phyloP scores from a whole-genome alignment of 2,329 filamentous ascomycete genomes.

The Xylariales sp. region DNA sequence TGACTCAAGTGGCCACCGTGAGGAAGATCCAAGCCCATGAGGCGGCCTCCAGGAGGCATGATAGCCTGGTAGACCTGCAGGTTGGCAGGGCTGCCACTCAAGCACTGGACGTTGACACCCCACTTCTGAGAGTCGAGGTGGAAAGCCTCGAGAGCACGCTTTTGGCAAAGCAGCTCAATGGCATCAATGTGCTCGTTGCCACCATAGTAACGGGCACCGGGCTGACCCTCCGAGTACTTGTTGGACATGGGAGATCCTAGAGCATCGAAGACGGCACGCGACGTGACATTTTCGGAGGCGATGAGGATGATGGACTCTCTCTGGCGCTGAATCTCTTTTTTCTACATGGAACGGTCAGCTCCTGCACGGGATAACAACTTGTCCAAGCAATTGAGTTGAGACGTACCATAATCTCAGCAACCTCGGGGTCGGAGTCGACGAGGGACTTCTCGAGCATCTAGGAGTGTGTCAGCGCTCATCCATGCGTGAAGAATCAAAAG shows the following conservation, averaged over 20 bases:
- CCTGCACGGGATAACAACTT: background rate
- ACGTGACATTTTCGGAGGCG: constrained; percentile 99
- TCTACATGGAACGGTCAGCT: constrained; percentile 60
- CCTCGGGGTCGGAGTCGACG: constrained; percentile 90
- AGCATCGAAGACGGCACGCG: constrained; percentile 96
- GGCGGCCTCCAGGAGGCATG: constrained; percentile 92
- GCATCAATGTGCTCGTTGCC: constrained; percentile 99
- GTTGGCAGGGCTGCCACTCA: constrained; percentile 94
- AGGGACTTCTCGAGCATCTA: constrained; percentile 97
- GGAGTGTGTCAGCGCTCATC: constrained; percentile 50
- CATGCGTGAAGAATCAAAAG: constrained; percentile 8
- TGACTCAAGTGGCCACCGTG: constrained; percentile 96
- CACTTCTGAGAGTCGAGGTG: constrained; percentile 87
- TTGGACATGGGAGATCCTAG: constrained; percentile 96
- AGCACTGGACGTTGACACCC: constrained; percentile 98
- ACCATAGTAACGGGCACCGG: constrained; percentile 97
- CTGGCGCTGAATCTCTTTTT: constrained; percentile 95
- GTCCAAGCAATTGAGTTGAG: constrained; percentile 3
- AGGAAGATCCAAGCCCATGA: constrained; percentile 96
- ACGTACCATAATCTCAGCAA: constrained; percentile 94
- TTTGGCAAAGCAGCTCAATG: constrained; percentile 95
- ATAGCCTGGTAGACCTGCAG: constrained; percentile 98
- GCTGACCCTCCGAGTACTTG: constrained; percentile 99
- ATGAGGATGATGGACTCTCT: constrained; percentile 99
- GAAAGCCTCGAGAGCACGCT: constrained; percentile 92